Evolutionary conservation across 441 rosid species (phyloP), one percentile per base, ranked within the genome.

Genomic region (Adansonia madagascariensis): DNA sequence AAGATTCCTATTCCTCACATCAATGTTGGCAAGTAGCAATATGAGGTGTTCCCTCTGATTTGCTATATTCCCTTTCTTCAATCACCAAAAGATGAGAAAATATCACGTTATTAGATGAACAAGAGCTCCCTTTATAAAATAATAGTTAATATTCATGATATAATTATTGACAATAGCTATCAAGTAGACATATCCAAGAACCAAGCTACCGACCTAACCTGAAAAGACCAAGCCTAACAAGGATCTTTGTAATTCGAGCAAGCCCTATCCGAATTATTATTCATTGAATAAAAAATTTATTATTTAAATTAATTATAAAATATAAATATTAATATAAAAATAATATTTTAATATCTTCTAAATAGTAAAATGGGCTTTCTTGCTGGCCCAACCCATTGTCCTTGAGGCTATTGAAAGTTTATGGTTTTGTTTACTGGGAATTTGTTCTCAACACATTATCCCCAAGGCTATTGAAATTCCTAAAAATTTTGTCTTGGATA

Each of bases 41-140:
- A 97, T 88, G 70, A 97, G 86, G 82, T 97, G 99, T 86, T 97
- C 99, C 89, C 98, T 90, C 86, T 97, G 99, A 80, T 97, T 97
- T 59, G 97, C 99, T 74, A 93, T 95, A 87, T 97, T 97, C 83
- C 99, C 99, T 91, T 92, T 88, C 99, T 97, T 84, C 72, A 82
- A 20, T 71, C 77, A 67, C 78, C 85, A 76, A 65, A 80, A 78
- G 50, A 57, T 41, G 4, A 20, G 65, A 73, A 20, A 57, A 57
- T 11, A 57, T 18, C 49, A 39, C 11, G 75, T 72, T 72, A 72
- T 18, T 18, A 39, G 60, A 70, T 70, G 43, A 22, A 69, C 17
- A 49, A 12, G 43, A 49, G 22, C 59, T 52, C 50, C 73, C 57
- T 49, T 69, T 69, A 69, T 15, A 18, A 50, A 50, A 69, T 35